Evolutionary conservation across 1,284 basidiomycete species (phyloP), one percentile per base, ranked within the genome.

Genomic region (Microbotryum saponariae): DNA sequence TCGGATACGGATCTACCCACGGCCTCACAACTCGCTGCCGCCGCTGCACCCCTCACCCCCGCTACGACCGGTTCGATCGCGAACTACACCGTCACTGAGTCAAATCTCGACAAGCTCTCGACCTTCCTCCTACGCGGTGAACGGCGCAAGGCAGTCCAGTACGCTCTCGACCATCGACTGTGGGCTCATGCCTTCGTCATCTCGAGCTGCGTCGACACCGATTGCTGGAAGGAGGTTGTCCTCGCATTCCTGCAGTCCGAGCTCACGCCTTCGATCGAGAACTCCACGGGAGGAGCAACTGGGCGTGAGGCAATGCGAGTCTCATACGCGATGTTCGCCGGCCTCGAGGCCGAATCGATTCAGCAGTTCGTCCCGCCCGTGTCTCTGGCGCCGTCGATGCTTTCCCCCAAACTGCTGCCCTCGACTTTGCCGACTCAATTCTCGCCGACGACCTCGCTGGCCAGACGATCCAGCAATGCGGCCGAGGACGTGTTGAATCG

Each of bases 121-220:
- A 81, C 82, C 33, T 82, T 89, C 60, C 80, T 97, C 14, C 76
- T 91, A 9, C 81, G 83, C 51, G 96, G 96, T 18, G 85, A 97
- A 68, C 86, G 89, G 60, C 83, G 84, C 29, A 84, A 87, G 66
- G 96, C 96, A 1, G 91, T 91, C 71, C 85, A 86, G 61, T 91
- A 86, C 73, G 94, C 96, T 5, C 80, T 91, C 31, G 85, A 91
- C 63, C 83, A 92, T 73, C 86, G 83, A 70, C 77, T 98, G 66
- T 99, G 93, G 92, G 85, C 91, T 1, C 96, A 99, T 75, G 96
- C 96, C 1, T 85, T 98, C 82, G 79, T 97, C 53, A 93, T 98
- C 64, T 86, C 96, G 9, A 93, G 89, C 72, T 88, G 89, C 59
- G 82, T 97, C 56, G 94, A 94, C 74, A 89, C 89, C 70, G 91